A percentile compares a stretch with the other conserved stretches of the same genome.
These are phyloP conservation scores for Odonthalia washingtoniensis DNA, from an alignment of 31 red algal species.

Conservation along the genomic window DNA sequence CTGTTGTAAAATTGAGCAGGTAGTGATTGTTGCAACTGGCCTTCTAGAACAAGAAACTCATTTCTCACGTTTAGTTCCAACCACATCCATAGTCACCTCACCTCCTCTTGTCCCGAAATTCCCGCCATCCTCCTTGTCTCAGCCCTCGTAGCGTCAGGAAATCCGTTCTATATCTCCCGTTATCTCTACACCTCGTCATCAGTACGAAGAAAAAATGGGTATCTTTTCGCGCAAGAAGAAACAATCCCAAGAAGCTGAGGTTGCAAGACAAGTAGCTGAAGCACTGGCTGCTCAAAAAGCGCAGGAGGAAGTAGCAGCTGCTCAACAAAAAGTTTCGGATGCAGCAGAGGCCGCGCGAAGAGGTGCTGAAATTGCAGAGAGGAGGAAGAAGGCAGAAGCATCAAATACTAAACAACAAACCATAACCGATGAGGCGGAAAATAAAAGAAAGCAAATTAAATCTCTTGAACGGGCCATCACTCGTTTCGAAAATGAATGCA, in stretches of 20 bases:
- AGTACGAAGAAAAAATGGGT: slow-evolving; percentile 47
- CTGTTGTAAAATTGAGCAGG: too few species aligned
- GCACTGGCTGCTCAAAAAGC: slow-evolving; percentile 19
- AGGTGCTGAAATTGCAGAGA: slow-evolving; percentile 13
- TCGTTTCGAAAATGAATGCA: slow-evolving; percentile 57
- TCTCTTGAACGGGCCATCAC: slow-evolving; percentile 48
- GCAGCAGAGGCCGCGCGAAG: slow-evolving; percentile 1
- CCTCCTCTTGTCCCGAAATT: too few species aligned
- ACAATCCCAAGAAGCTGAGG: neutral
- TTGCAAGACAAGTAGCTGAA: neutral
- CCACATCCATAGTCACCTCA: too few species aligned
- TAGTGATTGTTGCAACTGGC: too few species aligned
- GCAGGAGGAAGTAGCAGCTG: neutral
- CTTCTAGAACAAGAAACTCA: too few species aligned
- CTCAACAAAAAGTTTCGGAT: neutral
- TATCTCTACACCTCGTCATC: too few species aligned
- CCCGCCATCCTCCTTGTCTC: too few species aligned
- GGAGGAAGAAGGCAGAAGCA: slow-evolving; percentile 14
- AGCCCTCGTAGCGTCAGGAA: too few species aligned
- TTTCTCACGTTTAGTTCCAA: too few species aligned
- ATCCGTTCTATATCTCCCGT: too few species aligned
- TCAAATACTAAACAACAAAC: slow-evolving; percentile 12
- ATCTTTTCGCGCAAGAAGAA: slow-evolving; percentile 62
- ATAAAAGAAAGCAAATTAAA: slow-evolving; percentile 62
- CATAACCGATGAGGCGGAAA: slow-evolving; percentile 31